Percentiles rank a stretch among this genome's conserved stretches.
phyloP scores from a whole-genome alignment of 768 basidiomycete genomes.

The Leucocoprinus leucothites region DNA sequence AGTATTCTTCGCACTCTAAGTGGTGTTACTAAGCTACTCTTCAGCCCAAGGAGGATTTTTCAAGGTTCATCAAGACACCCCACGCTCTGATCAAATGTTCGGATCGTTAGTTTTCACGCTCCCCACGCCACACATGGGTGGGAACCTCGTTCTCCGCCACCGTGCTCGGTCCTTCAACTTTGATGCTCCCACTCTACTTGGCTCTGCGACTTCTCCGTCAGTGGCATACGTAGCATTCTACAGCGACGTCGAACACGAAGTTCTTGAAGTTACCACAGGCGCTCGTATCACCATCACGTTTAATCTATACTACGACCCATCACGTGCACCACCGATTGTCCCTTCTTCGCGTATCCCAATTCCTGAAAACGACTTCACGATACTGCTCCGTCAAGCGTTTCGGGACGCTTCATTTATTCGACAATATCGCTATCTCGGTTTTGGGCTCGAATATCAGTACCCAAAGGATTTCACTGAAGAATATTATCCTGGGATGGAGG shows the following conservation, averaged over 20 bases:
- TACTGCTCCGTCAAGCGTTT: not conserved
- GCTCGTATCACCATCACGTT: slow-evolving; percentile 40
- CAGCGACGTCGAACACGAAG: slow-evolving; percentile 41
- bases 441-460: not conserved
- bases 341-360: not conserved
- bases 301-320: slow-evolving; percentile 30
- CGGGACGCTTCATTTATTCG: not conserved
- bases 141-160: slow-evolving; percentile 30
- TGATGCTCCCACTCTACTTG: slow-evolving; percentile 31
- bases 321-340: not conserved
- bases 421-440: not conserved
- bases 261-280: slow-evolving; percentile 29
- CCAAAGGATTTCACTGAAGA: not conserved
- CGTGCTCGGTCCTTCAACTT: slow-evolving; percentile 27
- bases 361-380: not conserved
- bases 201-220: slow-evolving; percentile 25
- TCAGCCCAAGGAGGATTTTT: not conserved
- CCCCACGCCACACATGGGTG: slow-evolving; percentile 44
- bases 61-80: slow-evolving; percentile 31
- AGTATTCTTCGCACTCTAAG: not conserved
- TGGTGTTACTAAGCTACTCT: not conserved
- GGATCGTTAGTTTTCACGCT: slow-evolving; percentile 49
- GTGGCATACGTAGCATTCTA: slow-evolving; percentile 17
- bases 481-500: not conserved
- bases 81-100: slow-evolving; percentile 40